These are phyloP conservation scores for Nemania sp. DNA, from an alignment of 2,329 filamentous ascomycete species.

Conservation along the genomic window DNA sequence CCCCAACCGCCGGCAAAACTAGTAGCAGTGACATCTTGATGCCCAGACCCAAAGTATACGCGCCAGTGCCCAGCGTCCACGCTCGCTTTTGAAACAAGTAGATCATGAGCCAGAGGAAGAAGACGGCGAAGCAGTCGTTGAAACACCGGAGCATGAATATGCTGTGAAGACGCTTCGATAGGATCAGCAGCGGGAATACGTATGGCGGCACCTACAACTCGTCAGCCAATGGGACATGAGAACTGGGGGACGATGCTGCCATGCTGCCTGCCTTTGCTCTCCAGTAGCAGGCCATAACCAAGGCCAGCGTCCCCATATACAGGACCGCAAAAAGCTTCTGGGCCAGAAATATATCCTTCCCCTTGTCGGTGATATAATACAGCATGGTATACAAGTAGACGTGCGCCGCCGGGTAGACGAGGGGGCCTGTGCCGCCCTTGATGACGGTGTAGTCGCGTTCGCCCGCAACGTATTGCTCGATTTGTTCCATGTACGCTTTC, in stretches of 20 bases:
- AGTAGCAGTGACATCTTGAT: constrained; percentile 94
- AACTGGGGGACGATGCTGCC: neutral
- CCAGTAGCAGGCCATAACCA: constrained; percentile 84
- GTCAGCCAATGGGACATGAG: neutral
- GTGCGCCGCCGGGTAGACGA: constrained; percentile 94
- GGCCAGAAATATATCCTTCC: constrained; percentile 75
- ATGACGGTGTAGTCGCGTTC: constrained; percentile 89
- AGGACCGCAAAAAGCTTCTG: constrained; percentile 81
- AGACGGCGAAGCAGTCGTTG: constrained; percentile 89
- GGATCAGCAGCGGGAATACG: constrained; percentile 79
- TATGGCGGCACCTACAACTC: constrained; percentile 74
- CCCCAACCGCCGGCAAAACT: constrained; percentile 76
- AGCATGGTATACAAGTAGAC: constrained; percentile 87
- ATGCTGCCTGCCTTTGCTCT: constrained; percentile 63
- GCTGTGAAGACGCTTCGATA: constrained; percentile 92
- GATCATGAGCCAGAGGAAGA: constrained; percentile 84
- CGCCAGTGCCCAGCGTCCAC: constrained; percentile 74
- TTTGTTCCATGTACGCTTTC: constrained; percentile 95
- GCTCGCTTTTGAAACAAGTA: constrained; percentile 73
- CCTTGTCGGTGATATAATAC: constrained; percentile 76
- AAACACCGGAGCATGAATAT: constrained; percentile 92
- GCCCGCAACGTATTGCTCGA: constrained; percentile 76
- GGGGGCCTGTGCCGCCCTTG: constrained; percentile 83
- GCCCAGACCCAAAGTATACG: constrained; percentile 81
- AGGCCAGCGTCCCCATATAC: constrained; percentile 74